Conservation (phyloP, 176 grass and related monocot genomes). For the Oryza nivara region DNA sequence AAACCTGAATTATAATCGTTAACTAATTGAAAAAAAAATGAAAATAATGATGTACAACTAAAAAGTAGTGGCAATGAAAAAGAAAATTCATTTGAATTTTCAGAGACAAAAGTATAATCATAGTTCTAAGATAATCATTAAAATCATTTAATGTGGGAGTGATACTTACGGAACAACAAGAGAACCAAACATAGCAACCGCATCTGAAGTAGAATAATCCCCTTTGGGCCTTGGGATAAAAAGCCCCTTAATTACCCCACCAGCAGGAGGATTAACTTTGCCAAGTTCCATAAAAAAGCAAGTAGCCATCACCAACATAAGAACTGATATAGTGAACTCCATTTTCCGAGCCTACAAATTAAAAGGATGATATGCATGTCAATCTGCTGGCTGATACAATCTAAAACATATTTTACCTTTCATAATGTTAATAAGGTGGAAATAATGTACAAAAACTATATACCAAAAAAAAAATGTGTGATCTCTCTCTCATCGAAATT, state of each 20-base stretch:
- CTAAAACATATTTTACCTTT: not conserved
- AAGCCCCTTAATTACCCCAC: conserved; percentile 61
- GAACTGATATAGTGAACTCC: conserved; percentile 57
- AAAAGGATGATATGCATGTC: not conserved
- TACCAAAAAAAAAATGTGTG: no score
- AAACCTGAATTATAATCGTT: not conserved
- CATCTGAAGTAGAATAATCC: conserved; percentile 53
- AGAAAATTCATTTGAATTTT: not conserved
- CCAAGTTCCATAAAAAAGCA: conserved; percentile 72
- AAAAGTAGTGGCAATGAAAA: not conserved
- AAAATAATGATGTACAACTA: not conserved
- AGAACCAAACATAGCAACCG: conserved; percentile 61
- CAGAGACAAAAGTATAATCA: not conserved
- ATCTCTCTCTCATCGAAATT: no score
- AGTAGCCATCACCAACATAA: conserved; percentile 64
- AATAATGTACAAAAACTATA: no score
- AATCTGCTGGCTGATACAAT: not conserved
- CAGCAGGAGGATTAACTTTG: conserved; percentile 58
- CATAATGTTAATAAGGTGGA: not conserved
- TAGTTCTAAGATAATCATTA: not conserved
- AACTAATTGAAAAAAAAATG: not conserved
- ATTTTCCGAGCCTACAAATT: conserved; percentile 63
- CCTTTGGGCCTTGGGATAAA: conserved; percentile 67
- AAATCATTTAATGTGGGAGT: not conserved
- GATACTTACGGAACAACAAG: conserved; percentile 77